Evolutionary conservation across 2,329 filamentous ascomycete genomes (phyloP).

Genomic region (Aquanectria penicillioides): DNA sequence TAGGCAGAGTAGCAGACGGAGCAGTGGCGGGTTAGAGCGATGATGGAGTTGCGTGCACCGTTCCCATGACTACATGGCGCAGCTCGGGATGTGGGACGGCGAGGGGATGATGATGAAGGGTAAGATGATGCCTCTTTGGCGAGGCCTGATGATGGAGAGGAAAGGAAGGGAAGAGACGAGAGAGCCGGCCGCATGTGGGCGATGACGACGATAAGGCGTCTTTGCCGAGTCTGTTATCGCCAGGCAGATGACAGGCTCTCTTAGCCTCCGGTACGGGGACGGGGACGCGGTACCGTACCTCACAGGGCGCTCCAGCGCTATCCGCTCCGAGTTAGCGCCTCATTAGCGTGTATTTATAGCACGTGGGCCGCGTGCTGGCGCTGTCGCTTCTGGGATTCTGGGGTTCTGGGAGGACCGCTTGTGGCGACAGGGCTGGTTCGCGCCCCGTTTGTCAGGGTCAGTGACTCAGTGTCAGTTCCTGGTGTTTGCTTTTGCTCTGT

Average conservation of each 20-base stretch:
- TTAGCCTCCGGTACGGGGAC: not conserved
- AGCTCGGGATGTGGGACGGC: not conserved
- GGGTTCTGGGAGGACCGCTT: not conserved
- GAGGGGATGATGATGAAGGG: not conserved
- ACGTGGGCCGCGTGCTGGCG: constrained; percentile 13
- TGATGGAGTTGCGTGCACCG: not conserved
- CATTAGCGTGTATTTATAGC: constrained; percentile 7
- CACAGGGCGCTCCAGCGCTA: constrained; percentile 17
- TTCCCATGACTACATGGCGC: constrained; percentile 39
- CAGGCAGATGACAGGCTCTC: constrained; percentile 25
- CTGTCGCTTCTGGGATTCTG: constrained; percentile 9
- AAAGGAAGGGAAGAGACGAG: constrained; percentile 17
- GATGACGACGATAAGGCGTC: constrained; percentile 24
- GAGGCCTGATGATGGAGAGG: constrained; percentile 6
- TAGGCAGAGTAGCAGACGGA: not conserved
- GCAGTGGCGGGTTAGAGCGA: not conserved
- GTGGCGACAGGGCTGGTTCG: not conserved
- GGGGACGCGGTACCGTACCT: not conserved
- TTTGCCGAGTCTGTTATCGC: constrained; percentile 20
- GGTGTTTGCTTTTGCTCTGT: no score
- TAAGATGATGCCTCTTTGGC: not conserved
- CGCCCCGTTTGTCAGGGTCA: no score
- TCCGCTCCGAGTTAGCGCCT: constrained; percentile 2
- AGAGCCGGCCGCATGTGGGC: constrained; percentile 12
- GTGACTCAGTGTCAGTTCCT: no score